Evolutionary conservation across 352 stramenopile genomes (phyloP).

Genomic region (Pythium periplocum): DNA sequence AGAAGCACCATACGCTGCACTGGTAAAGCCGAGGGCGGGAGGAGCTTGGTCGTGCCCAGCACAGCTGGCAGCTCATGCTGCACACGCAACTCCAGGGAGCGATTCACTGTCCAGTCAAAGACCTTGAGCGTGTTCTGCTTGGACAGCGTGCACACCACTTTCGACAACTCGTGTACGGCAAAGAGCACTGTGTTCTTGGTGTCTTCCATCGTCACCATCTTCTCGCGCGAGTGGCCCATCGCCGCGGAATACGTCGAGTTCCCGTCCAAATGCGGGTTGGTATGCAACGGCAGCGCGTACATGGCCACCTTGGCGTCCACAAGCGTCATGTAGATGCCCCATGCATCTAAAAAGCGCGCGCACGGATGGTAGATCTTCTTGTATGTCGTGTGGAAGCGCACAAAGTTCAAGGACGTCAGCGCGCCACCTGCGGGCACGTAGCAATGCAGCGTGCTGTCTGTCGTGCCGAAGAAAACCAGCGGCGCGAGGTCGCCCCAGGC

Average conservation of each 20-base stretch:
- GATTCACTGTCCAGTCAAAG: constrained; percentile 68
- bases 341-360: constrained; percentile 55
- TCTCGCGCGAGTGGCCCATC: constrained; percentile 4
- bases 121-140: constrained; percentile 65
- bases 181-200: constrained; percentile 55
- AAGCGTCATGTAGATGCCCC: constrained; percentile 62
- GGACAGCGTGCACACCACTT: constrained; percentile 42
- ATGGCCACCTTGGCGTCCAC: constrained; percentile 53
- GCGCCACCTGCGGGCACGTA: constrained; percentile 27
- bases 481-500: constrained; percentile 32
- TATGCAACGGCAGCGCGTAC: constrained; percentile 54
- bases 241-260: constrained; percentile 9
- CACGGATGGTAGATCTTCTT: constrained; percentile 55
- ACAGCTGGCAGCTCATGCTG: constrained; percentile 51
- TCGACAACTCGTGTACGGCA: constrained; percentile 45
- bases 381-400: constrained; percentile 52
- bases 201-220: constrained; percentile 45
- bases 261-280: constrained; percentile 32
- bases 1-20: constrained; percentile 57
- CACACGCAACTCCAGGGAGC: constrained; percentile 38
- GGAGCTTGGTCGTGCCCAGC: constrained; percentile 9
- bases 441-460: constrained; percentile 53
- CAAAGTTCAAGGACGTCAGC: constrained; percentile 11
- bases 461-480: constrained; percentile 51
- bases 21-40: constrained; percentile 17